Evolutionary conservation across 202 grass and related monocot genomes (phyloP).

Genomic region (Schoenoplectus triqueter): DNA sequence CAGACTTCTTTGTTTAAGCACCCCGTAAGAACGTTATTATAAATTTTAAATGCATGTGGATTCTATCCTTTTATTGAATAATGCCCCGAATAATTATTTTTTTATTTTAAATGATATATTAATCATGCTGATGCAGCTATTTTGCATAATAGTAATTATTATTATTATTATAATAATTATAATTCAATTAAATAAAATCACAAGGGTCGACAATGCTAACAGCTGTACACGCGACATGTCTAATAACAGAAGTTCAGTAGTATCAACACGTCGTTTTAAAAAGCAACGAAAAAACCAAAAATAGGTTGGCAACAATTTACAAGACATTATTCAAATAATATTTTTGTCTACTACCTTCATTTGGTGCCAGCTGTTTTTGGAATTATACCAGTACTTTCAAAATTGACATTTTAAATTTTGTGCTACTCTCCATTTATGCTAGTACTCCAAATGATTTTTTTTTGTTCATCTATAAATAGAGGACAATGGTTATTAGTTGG

Average conservation of each 20-base stretch:
- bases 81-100: not conserved
- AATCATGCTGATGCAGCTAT: not conserved
- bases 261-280: not conserved
- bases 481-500: no score
- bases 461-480: no score
- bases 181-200: not conserved
- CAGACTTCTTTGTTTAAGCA: not conserved
- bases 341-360: not conserved
- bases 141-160: no score
- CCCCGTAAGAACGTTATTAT: not conserved
- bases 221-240: not conserved
- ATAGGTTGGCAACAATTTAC: not conserved
- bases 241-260: not conserved
- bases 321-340: not conserved
- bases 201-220: not conserved
- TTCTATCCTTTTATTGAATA: not conserved
- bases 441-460: no score
- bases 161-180: no score
- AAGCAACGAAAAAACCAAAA: not conserved
- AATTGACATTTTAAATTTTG: not conserved
- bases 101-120: not conserved
- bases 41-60: not conserved
- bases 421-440: no score
- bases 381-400: not conserved
- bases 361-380: not conserved